phyloP scores from a whole-genome alignment of 2,329 filamentous ascomycete species.

The Aspergillus fijiensis region DNA sequence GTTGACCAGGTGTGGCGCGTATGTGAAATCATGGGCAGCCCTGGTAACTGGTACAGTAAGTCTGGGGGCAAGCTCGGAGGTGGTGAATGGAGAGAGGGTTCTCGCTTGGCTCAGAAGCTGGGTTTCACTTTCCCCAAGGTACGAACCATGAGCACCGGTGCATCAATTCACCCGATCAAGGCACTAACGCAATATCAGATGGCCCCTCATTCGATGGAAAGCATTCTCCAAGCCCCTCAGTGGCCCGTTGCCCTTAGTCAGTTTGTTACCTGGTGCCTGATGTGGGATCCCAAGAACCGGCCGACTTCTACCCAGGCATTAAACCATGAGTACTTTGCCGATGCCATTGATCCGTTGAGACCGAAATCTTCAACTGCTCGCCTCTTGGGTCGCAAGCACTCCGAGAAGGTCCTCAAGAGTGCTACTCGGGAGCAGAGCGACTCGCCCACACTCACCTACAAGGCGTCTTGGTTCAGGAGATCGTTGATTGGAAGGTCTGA shows the following conservation, averaged over 20 bases:
- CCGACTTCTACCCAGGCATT: constrained; percentile 93
- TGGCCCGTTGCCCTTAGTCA: constrained; percentile 86
- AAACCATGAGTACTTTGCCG: constrained; percentile 89
- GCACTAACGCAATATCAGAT: constrained; percentile 57
- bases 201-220: constrained; percentile 95
- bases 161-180: background rate
- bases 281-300: constrained; percentile 94
- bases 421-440: constrained; percentile 62
- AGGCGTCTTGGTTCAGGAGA: constrained; percentile 95
- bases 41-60: constrained; percentile 97
- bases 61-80: constrained; percentile 81
- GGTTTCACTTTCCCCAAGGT: constrained; percentile 95
- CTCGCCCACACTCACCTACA: constrained; percentile 64
- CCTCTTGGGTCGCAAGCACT: constrained; percentile 85
- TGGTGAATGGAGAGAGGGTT: constrained; percentile 96
- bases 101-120: constrained; percentile 86
- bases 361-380: constrained; percentile 88
- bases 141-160: constrained; percentile 13
- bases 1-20: constrained; percentile 99
- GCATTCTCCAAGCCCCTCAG: constrained; percentile 82
- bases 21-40: constrained; percentile 98
- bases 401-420: constrained; percentile 69
- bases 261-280: constrained; percentile 97
- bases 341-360: constrained; percentile 86
- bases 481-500: constrained; percentile 83